Evolutionary conservation across 177 flowering plant species (phyloP).

Genomic region (Vitis hybrid): DNA sequence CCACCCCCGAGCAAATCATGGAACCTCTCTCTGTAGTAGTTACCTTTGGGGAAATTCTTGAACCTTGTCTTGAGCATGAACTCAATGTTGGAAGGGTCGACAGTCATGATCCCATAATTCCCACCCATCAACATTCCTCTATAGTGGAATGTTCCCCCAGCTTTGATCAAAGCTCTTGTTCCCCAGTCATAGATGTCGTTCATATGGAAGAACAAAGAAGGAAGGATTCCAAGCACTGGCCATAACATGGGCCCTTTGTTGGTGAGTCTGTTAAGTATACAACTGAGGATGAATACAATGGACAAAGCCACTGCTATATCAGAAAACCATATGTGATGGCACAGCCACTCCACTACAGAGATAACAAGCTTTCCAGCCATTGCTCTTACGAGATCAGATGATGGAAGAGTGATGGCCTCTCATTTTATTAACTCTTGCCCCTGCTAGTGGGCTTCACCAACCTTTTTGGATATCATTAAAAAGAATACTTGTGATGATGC

Average conservation of each 20-base stretch:
- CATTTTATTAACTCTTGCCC: too few species aligned
- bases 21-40: slow-evolving; percentile 46
- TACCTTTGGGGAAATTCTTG: slow-evolving; percentile 63
- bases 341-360: slow-evolving; percentile 10
- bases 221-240: slow-evolving; percentile 63
- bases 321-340: slow-evolving; percentile 9
- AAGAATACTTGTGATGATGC: too few species aligned
- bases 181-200: slow-evolving; percentile 33
- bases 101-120: slow-evolving; percentile 39
- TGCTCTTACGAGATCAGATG: background rate
- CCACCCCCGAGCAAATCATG: slow-evolving; percentile 60
- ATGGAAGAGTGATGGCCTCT: too few species aligned
- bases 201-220: slow-evolving; percentile 34
- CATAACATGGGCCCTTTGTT: slow-evolving; percentile 63
- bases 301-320: slow-evolving; percentile 37
- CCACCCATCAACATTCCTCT: slow-evolving; percentile 43
- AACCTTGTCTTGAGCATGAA: slow-evolving; percentile 59
- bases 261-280: slow-evolving; percentile 29
- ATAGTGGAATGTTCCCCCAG: slow-evolving; percentile 40
- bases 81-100: slow-evolving; percentile 51
- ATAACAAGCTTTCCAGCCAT: background rate
- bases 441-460: too few species aligned
- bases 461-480: too few species aligned
- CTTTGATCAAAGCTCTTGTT: slow-evolving; percentile 21
- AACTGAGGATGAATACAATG: slow-evolving; percentile 40